Percentiles rank a stretch among this genome's conserved stretches.
Conservation (phyloP, 768 basidiomycete genomes). For the Solioccasus polychromus region DNA sequence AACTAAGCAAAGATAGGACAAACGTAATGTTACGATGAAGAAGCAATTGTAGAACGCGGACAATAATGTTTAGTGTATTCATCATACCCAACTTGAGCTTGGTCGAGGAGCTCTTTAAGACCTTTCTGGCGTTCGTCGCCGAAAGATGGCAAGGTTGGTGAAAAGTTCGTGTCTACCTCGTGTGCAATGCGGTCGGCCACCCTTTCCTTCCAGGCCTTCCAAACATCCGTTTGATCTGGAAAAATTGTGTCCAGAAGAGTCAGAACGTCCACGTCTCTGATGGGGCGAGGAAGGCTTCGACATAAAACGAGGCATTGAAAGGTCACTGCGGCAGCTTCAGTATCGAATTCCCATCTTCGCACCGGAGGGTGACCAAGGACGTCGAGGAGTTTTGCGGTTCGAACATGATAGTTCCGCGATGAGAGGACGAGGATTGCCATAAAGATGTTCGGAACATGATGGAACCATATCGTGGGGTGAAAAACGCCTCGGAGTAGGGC, state of each 20-base stretch:
- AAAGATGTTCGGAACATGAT: not conserved
- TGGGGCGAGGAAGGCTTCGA: not conserved
- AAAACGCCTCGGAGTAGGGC: not conserved
- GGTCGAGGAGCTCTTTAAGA: slow-evolving; percentile 2
- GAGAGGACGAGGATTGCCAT: not conserved
- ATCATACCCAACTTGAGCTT: slow-evolving; percentile 1
- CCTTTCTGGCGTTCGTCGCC: not conserved
- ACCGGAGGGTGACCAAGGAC: slow-evolving; percentile 4
- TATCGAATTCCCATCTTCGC: slow-evolving; percentile 3
- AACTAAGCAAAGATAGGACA: too few species aligned
- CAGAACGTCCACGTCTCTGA: not conserved
- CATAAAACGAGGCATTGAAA: slow-evolving; percentile 8
- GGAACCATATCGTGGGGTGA: not conserved
- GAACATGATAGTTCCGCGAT: not conserved
- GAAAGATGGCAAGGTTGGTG: too few species aligned
- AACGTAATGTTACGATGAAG: too few species aligned
- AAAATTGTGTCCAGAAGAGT: slow-evolving; percentile 3
- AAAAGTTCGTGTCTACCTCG: too few species aligned
- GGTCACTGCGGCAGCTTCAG: slow-evolving; percentile 2
- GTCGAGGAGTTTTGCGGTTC: slow-evolving; percentile 3
- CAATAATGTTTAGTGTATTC: too few species aligned
- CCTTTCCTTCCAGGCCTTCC: too few species aligned
- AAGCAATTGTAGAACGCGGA: too few species aligned
- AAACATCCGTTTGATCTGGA: too few species aligned
- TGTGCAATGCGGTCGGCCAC: too few species aligned